phyloP scores from a whole-genome alignment of 495 filamentous ascomycete genomes.

The Penicillium pulvis region DNA sequence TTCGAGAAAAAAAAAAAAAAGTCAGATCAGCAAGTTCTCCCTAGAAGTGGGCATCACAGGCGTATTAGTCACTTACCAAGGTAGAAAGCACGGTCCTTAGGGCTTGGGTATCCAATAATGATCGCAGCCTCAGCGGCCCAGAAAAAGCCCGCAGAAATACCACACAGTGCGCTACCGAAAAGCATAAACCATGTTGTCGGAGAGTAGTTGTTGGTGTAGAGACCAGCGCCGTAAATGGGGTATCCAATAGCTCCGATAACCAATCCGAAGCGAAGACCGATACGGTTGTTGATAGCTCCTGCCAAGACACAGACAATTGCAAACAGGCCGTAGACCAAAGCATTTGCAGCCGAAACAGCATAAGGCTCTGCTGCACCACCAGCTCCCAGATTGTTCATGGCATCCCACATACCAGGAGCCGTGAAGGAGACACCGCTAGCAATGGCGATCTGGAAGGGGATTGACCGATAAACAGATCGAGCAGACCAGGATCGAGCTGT shows the following conservation, averaged over 20 bases:
- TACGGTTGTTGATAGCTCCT: slow-evolving; percentile 47
- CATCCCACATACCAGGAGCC: slow-evolving; percentile 40
- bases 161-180: slow-evolving; percentile 64
- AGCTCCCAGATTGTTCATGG: slow-evolving; percentile 36
- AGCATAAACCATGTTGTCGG: slow-evolving; percentile 64
- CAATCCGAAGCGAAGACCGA: slow-evolving; percentile 61
- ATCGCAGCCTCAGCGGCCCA: slow-evolving; percentile 69
- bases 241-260: slow-evolving; percentile 55
- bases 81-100: slow-evolving; percentile 57
- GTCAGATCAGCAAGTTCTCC: neutral
- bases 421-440: slow-evolving; percentile 38
- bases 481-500: neutral
- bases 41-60: no score
- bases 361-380: slow-evolving; percentile 38
- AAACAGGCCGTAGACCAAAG: slow-evolving; percentile 35
- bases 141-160: slow-evolving; percentile 66
- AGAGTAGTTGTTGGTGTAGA: slow-evolving; percentile 67
- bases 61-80: slow-evolving; percentile 17
- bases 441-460: slow-evolving; percentile 37
- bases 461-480: slow-evolving; percentile 24
- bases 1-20: neutral
- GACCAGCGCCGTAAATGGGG: slow-evolving; percentile 50
- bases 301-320: slow-evolving; percentile 35
- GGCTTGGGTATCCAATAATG: slow-evolving; percentile 63
- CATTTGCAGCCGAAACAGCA: slow-evolving; percentile 36